A percentile compares a stretch with the other conserved stretches of the same genome.
Evolutionary conservation across 768 basidiomycete species (phyloP).

Genomic region (Boletellus ananas): DNA sequence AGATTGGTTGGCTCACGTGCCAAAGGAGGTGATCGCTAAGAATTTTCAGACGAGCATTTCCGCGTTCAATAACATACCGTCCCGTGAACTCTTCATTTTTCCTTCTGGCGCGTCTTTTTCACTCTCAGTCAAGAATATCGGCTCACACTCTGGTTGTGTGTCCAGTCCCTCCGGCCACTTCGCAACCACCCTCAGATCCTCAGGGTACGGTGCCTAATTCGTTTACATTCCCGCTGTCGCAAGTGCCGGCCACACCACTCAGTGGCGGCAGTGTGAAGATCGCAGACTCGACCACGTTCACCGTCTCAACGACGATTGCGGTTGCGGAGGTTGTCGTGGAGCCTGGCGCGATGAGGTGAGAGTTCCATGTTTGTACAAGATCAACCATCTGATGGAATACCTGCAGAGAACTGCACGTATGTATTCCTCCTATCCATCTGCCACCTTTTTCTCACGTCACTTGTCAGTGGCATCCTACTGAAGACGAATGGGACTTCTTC

Average conservation of each 20-base stretch:
- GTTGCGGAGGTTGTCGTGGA: conserved; percentile 55
- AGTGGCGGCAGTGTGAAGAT: conserved; percentile 56
- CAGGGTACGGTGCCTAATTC: conserved; percentile 42
- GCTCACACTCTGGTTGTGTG: not conserved
- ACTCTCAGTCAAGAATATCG: not conserved
- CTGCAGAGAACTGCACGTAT: conserved; percentile 52
- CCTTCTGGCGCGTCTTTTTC: conserved; percentile 26
- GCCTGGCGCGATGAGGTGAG: conserved; percentile 53
- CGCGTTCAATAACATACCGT: conserved; percentile 51
- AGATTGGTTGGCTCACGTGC: conserved; percentile 62
- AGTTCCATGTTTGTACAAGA: too few species aligned
- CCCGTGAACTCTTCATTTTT: conserved; percentile 51
- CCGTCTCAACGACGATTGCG: conserved; percentile 45
- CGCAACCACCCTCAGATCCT: conserved; percentile 31
- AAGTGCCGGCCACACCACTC: conserved; percentile 38
- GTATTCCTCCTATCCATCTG: conserved; percentile 7
- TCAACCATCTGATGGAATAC: not conserved
- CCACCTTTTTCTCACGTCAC: not conserved
- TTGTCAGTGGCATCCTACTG: conserved; percentile 63
- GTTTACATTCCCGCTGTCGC: conserved; percentile 49
- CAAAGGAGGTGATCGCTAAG: conserved; percentile 52
- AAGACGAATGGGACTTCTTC: conserved; percentile 64
- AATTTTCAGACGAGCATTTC: conserved; percentile 49
- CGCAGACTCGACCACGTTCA: conserved; percentile 53
- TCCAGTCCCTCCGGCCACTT: conserved; percentile 34